Evolutionary conservation across 495 filamentous ascomycete genomes (phyloP), one percentile per base, ranked within the genome.

Genomic region (Penicillium verhagenii): DNA sequence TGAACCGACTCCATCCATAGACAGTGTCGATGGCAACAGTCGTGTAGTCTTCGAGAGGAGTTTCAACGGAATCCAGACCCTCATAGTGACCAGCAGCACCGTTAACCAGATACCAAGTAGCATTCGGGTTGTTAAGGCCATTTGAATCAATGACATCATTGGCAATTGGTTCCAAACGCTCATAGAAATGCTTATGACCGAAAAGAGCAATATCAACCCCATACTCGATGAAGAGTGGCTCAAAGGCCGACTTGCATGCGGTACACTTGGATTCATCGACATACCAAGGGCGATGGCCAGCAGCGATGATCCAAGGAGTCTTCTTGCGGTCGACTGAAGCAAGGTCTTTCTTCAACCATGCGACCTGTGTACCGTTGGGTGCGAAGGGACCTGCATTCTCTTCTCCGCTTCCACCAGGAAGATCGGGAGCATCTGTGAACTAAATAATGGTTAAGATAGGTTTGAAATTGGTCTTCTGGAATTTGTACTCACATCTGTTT

Each of bases 271-370:
- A 50, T 31, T 65, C 67, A 6, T 68, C 78, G 23, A 70, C 65
- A 60, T 83, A 83, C 78, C 78, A 81, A 0, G 80, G 80, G 0
- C 80, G 61, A 52, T 82, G 80, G n/a, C 78, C 79, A 6, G 68
- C 72, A 10, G 58, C 65, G 19, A 61, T 57, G 2, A 77, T 60
- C 75, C 75, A 78, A 8, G 58, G 79, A 0, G 77, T 82, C 9
- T 74, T 66, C 10, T 50, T 67, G 46, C 76, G 73, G 57, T 81
- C 75, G 26, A 80, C 78, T 0, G 70, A 72, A 0, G 71, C 72
- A 0, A 80, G 61, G 50, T 80, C 78, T 1, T 71, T 72, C 16
- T 69, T 67, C 5, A 80, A 62, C 51, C 77, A 81, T 0, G 71
- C 56, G n/a, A 79, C 61, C 58, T 81, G 78, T 48, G 74, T 70